Conservation (phyloP, 106 monocot genomes). For the Allium sativum region DNA sequence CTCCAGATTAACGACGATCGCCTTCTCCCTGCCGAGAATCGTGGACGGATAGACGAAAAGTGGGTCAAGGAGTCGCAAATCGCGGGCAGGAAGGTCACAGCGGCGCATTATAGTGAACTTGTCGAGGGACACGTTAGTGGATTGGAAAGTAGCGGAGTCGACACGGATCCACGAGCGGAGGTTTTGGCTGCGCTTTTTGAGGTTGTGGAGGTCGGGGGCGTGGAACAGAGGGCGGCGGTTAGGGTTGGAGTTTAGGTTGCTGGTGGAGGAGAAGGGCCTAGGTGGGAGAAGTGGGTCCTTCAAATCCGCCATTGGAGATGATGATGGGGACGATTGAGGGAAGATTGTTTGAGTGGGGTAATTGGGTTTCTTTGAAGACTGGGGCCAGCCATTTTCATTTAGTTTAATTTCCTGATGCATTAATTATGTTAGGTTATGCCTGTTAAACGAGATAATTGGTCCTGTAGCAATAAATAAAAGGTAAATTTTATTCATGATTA, state of each 20-base stretch:
- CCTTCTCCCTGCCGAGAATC: slow-evolving; percentile 52
- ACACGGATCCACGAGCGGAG: slow-evolving; percentile 46
- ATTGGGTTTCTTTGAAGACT: no score
- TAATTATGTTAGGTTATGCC: no score
- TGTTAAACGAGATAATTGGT: no score
- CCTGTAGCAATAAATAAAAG: no score
- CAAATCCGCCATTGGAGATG: slow-evolving; percentile 9
- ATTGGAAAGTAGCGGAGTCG: slow-evolving; percentile 27
- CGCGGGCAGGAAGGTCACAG: slow-evolving; percentile 53
- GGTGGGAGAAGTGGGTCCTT: slow-evolving; percentile 7
- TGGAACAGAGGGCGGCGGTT: neutral
- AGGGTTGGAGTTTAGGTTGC: neutral
- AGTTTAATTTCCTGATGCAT: no score
- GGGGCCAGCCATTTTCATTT: no score
- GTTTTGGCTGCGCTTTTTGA: slow-evolving; percentile 36
- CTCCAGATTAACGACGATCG: slow-evolving; percentile 57
- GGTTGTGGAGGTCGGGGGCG: slow-evolving; percentile 8
- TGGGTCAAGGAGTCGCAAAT: slow-evolving; percentile 67
- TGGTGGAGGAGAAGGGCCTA: slow-evolving; percentile 4
- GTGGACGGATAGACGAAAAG: slow-evolving; percentile 64
- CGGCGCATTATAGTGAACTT: slow-evolving; percentile 70
- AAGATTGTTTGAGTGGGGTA: neutral
- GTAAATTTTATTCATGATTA: no score
- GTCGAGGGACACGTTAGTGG: slow-evolving; percentile 29
- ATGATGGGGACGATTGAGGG: neutral